Conservation (phyloP, 2,329 filamentous ascomycete genomes). For the Raffaelea ambrosiae region DNA sequence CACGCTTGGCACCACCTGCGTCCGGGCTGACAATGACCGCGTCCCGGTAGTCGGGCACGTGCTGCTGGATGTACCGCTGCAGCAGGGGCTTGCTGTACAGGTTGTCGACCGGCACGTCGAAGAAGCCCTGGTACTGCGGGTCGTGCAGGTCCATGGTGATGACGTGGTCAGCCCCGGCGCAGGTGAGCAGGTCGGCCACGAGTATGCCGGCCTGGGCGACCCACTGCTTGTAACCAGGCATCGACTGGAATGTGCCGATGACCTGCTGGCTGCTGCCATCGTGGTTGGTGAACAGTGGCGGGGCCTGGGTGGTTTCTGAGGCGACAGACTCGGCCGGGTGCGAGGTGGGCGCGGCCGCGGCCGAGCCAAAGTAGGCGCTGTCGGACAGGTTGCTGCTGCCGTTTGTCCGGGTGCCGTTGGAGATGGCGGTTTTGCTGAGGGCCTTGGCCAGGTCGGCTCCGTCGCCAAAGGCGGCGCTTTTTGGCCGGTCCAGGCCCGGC, state of each 20-base stretch:
- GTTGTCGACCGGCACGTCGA: constrained; percentile 97
- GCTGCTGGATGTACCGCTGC: constrained; percentile 64
- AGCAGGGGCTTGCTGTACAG: constrained; percentile 76
- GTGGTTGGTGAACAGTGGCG: constrained; percentile 46
- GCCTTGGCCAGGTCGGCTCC: constrained; percentile 67
- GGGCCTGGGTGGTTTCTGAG: constrained; percentile 11
- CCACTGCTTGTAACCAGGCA: constrained; percentile 96
- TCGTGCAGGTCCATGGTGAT: constrained; percentile 95
- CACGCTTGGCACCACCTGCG: constrained; percentile 91
- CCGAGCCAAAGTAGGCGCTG: too few relatives aligned
- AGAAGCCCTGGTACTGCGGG: constrained; percentile 96
- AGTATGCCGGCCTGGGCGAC: constrained; percentile 94
- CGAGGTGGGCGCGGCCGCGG: too few relatives aligned
- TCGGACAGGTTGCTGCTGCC: constrained; percentile 13
- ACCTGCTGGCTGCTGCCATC: constrained; percentile 54
- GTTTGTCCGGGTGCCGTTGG: constrained; percentile 27
- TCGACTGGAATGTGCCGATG: constrained; percentile 58
- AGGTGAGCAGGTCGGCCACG: constrained; percentile 88
- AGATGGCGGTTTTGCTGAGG: constrained; percentile 58
- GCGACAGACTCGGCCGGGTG: too few relatives aligned
- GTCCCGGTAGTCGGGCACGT: constrained; percentile 76
- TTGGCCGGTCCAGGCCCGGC: constrained; percentile 63
- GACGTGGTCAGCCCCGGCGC: constrained; percentile 91
- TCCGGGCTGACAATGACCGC: constrained; percentile 94
- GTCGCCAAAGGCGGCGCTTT: constrained; percentile 56